These are phyloP conservation scores for Penicillium parvum DNA, from an alignment of 495 filamentous ascomycete species.

Conservation along the genomic window DNA sequence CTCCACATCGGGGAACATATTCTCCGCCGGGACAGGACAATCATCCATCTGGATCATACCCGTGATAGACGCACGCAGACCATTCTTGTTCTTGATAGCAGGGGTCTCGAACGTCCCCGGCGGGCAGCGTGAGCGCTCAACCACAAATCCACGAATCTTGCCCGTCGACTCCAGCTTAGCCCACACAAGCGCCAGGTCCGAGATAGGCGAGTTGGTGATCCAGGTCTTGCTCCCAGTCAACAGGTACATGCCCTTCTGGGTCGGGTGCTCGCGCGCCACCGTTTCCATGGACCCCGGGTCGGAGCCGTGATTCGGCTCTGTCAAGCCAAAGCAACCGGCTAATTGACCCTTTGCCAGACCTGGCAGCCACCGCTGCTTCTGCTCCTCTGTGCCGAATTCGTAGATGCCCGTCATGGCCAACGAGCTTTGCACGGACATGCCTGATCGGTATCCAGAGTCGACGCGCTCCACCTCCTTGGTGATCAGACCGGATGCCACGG, in stretches of 20 bases:
- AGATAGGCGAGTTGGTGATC: slow-evolving; percentile 97
- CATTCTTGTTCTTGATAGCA: slow-evolving; percentile 90
- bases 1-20: slow-evolving; percentile 91
- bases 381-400: slow-evolving; percentile 84
- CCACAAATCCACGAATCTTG: slow-evolving; percentile 91
- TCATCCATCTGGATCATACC: slow-evolving; percentile 96
- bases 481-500: slow-evolving; percentile 87
- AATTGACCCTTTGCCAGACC: slow-evolving; percentile 81
- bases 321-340: slow-evolving; percentile 88
- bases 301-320: slow-evolving; percentile 95
- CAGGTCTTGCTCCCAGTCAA: slow-evolving; percentile 91
- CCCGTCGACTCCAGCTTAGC: slow-evolving; percentile 85
- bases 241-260: slow-evolving; percentile 77
- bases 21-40: slow-evolving; percentile 81
- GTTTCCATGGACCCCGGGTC: slow-evolving; percentile 97
- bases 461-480: slow-evolving; percentile 94
- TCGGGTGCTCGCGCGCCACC: slow-evolving; percentile 76
- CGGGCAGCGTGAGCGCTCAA: slow-evolving; percentile 77
- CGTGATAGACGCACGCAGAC: slow-evolving; percentile 86
- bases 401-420: slow-evolving; percentile 96
- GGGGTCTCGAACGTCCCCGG: slow-evolving; percentile 89
- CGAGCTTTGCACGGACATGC: slow-evolving; percentile 94
- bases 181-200: slow-evolving; percentile 90
- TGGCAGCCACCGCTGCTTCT: slow-evolving; percentile 84
- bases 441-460: slow-evolving; percentile 91